Evolutionary conservation across 148 eudicot genomes (phyloP).

Genomic region (Nyssa sinensis): DNA sequence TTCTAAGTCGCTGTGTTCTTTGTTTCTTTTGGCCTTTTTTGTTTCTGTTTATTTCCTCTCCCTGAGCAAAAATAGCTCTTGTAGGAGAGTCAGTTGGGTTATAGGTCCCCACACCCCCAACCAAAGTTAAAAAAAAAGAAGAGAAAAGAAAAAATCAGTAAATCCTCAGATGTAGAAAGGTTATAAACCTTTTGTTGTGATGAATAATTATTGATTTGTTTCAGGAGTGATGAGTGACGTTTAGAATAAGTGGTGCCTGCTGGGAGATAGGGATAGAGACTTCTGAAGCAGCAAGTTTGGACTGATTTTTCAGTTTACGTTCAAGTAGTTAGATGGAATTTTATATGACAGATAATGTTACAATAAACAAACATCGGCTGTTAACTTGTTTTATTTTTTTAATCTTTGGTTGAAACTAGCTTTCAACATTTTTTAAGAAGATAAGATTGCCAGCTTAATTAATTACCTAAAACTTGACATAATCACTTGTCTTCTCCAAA

Average conservation of each 20-base stretch:
- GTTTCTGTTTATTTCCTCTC: too few species aligned
- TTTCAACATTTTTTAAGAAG: background rate
- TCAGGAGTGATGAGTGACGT: background rate
- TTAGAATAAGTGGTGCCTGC: background rate
- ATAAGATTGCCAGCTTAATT: background rate
- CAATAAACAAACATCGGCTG: background rate
- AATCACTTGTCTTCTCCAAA: constrained; percentile 3
- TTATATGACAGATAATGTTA: background rate
- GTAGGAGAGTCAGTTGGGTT: background rate
- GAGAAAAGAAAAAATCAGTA: background rate
- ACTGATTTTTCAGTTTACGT: background rate
- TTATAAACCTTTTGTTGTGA: background rate
- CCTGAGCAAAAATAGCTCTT: too few species aligned
- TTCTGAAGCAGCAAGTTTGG: background rate
- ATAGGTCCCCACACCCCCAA: too few species aligned
- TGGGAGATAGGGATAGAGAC: background rate
- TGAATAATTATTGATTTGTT: background rate
- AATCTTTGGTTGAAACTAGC: background rate
- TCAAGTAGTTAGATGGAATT: background rate
- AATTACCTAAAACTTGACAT: background rate
- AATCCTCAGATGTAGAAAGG: background rate
- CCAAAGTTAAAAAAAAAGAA: too few species aligned
- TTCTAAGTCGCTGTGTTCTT: background rate
- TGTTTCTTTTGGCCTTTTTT: too few species aligned
- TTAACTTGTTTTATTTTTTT: background rate